A percentile compares a stretch with the other conserved stretches of the same genome.
These are phyloP conservation scores for Triticum urartu DNA, from an alignment of 176 grass and related monocot genomes.

Conservation along the genomic window DNA sequence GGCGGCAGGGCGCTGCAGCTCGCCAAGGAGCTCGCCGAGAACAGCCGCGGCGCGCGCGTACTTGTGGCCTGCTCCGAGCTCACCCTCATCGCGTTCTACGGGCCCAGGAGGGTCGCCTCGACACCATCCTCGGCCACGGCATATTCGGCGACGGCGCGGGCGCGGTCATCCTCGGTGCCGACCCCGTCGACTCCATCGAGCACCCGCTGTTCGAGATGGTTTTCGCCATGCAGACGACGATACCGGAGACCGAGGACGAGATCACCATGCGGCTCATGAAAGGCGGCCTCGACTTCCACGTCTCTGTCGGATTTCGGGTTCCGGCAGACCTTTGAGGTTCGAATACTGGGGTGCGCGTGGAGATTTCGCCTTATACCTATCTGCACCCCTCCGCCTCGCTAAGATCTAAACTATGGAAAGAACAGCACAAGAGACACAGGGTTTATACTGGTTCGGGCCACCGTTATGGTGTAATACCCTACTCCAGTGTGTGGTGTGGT, in stretches of 20 bases:
- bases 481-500: no score
- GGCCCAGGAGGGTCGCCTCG: neutral
- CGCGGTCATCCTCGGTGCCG: neutral
- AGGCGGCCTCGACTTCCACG: conserved; percentile 12
- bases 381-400: no score
- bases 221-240: neutral
- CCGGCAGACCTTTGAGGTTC: no score
- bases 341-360: no score
- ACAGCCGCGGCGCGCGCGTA: conserved; percentile 17
- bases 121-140: conserved; percentile 7
- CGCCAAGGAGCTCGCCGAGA: conserved; percentile 16
- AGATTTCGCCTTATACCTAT: no score
- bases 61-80: conserved; percentile 12
- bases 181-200: neutral
- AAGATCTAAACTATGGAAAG: no score
- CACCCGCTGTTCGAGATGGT: neutral
- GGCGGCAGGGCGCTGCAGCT: conserved; percentile 11
- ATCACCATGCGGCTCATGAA: conserved; percentile 4
- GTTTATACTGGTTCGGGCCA: no score
- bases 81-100: neutral
- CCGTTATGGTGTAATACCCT: no score
- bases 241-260: neutral
- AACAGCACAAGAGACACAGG: no score
- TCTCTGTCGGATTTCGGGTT: neutral
- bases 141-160: conserved; percentile 1